phyloP scores from a whole-genome alignment of 2,329 filamentous ascomycete species.

The Aspergillus pseudonomiae region DNA sequence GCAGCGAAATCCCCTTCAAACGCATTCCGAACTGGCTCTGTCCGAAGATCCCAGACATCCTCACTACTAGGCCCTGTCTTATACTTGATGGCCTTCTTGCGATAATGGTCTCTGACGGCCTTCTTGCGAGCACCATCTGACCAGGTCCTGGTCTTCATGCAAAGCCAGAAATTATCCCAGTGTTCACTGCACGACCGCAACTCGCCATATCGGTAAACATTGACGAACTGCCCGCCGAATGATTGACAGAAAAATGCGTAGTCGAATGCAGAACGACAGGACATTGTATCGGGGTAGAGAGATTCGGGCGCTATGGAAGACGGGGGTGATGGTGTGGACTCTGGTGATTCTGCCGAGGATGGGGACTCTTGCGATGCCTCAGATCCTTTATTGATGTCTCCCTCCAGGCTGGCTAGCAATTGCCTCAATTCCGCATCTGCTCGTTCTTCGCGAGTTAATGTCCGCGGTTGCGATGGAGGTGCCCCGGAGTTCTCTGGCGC shows the following conservation, averaged over 20 bases:
- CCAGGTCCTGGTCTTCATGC: slow-evolving; percentile 79
- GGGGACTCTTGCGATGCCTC: slow-evolving; percentile 4
- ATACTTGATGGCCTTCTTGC: slow-evolving; percentile 68
- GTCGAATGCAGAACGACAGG: slow-evolving; percentile 89
- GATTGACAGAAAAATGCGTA: slow-evolving; percentile 92
- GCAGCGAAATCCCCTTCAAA: slow-evolving; percentile 50
- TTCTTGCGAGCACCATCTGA: slow-evolving; percentile 61
- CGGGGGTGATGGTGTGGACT: slow-evolving; percentile 21
- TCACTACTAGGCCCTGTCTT: slow-evolving; percentile 75
- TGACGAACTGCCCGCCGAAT: slow-evolving; percentile 86
- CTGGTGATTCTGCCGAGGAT: slow-evolving; percentile 7
- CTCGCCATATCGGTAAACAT: slow-evolving; percentile 83
- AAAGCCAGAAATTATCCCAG: slow-evolving; percentile 97
- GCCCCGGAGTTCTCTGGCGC: slow-evolving; percentile 17
- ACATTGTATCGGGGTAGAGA: slow-evolving; percentile 79
- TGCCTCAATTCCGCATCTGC: slow-evolving; percentile 59
- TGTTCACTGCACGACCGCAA: slow-evolving; percentile 78
- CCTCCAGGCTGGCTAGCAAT: slow-evolving; percentile 56
- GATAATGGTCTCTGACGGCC: slow-evolving; percentile 67
- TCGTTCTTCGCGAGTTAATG: slow-evolving; percentile 49
- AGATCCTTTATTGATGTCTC: slow-evolving; percentile 21
- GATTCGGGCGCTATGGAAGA: slow-evolving; percentile 62
- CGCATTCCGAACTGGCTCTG: slow-evolving; percentile 59
- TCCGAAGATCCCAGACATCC: slow-evolving; percentile 82
- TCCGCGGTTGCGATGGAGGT: slow-evolving; percentile 27